Evolutionary conservation across 2,329 filamentous ascomycete genomes (phyloP), one percentile per base, ranked within the genome.

Genomic region (Diaporthe vexans): DNA sequence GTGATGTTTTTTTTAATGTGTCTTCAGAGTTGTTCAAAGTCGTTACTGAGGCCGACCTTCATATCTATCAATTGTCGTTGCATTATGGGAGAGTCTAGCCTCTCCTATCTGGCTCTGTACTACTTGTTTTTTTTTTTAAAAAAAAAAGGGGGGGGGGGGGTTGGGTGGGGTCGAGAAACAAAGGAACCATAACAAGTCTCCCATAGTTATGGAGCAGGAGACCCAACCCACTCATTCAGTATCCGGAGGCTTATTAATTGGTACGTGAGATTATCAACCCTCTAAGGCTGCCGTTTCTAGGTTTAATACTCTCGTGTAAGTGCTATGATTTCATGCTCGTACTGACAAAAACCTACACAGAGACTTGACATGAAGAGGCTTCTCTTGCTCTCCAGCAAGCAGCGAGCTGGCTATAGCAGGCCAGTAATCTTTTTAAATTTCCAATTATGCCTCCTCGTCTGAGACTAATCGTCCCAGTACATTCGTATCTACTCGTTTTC

Each of bases 401-500:
- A 15, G 43, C 13, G 13, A 37, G 46, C 46, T 8, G 29, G 61
- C 35, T 7, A 21, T 67, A 51, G 8, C 46, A 35, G 29, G 46
- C 61, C 46, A 67, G 21, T 35, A 17, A 51, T 13, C 33, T 17
- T 67, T 67, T 51, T 5, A 46, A 24, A 52, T 67, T 67, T 67
- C 21, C 43, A 24, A 40, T 19, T 40, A 26, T n/a, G 29, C n/a
- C 37, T n/a, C 46, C 29, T 29, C 29, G n/a, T 13, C 46, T 26
- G 33, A 52, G 11, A 21, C 19, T 11, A 9, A n/a, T 37, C 29
- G 3, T 52, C 19, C 63, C 56, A 35, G n/a, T 51, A 58, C 54
- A 61, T 37, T 15, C 37, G 54, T 71, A 52, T 71, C 61, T 59
- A 71, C 63, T 52, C 37, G 46, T 52, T 52, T 37, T 6, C n/a